These are phyloP conservation scores for Coccomyxa sp. DNA, from an alignment of 139 green algal species.

Conservation along the genomic window DNA sequence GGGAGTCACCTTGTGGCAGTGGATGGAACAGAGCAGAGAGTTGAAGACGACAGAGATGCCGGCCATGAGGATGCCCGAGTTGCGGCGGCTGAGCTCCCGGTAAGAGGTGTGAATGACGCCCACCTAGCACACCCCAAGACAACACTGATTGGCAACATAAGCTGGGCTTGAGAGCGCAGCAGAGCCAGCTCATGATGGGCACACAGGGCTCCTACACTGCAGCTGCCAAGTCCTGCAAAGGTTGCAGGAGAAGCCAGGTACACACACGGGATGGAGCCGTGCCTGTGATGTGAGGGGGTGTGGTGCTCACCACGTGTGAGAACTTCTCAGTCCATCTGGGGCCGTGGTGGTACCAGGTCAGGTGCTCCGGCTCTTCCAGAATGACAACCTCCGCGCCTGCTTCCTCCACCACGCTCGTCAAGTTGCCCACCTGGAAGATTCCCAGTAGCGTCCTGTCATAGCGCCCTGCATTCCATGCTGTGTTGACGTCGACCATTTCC, in stretches of 20 bases:
- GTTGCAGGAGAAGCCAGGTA: too few species aligned
- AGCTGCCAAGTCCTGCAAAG: background rate
- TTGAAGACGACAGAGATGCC: conserved; percentile 57
- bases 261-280: background rate
- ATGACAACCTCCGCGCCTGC: conserved; percentile 84
- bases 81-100: conserved; percentile 34
- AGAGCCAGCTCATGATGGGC: background rate
- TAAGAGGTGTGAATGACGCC: conserved; percentile 99
- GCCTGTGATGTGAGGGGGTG: background rate
- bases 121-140: conserved; percentile 24
- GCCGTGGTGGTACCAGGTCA: conserved; percentile 99
- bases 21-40: conserved; percentile 64
- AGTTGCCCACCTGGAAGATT: conserved; percentile 96
- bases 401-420: conserved; percentile 39
- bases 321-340: conserved; percentile 96
- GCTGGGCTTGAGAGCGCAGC: too few species aligned
- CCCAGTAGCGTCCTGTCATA: conserved; percentile 82
- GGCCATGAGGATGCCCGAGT: conserved; percentile 6
- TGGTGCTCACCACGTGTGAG: conserved; percentile 74
- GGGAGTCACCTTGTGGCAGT: conserved; percentile 86
- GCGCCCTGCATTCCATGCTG: conserved; percentile 83
- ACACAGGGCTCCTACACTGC: background rate
- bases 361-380: conserved; percentile 98
- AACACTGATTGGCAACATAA: too few species aligned
- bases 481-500: too few species aligned